Percentiles rank a stretch among this genome's conserved stretches.
Evolutionary conservation across 306 rosid species (phyloP).

Genomic region (Morella rubra): DNA sequence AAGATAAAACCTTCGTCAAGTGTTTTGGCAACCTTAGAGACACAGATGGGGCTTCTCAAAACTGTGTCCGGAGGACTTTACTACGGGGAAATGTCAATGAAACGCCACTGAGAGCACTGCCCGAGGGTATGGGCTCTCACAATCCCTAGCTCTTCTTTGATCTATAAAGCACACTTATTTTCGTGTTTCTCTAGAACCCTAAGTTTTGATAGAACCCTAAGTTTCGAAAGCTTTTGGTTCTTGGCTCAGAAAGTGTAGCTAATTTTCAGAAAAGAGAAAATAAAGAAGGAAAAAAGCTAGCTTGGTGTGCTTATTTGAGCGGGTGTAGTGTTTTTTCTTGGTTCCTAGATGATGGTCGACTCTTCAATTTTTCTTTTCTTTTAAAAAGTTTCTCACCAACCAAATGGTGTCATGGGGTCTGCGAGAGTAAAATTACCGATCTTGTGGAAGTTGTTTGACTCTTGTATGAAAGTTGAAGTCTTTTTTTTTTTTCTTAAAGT

Average conservation of each 20-base stretch:
- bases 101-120: background rate
- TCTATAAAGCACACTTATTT: background rate
- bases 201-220: background rate
- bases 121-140: constrained; percentile 9
- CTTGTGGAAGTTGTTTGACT: background rate
- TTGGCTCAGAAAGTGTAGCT: background rate
- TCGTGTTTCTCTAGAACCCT: background rate
- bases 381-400: background rate
- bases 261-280: background rate
- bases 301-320: background rate
- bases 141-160: constrained; percentile 5
- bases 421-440: background rate
- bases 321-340: background rate
- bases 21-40: background rate
- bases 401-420: background rate
- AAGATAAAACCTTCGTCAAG: background rate
- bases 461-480: background rate
- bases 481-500: background rate
- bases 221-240: background rate
- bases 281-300: too few species aligned
- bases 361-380: background rate
- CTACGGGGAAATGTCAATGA: background rate
- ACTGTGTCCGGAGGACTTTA: background rate
- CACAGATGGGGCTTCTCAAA: background rate
- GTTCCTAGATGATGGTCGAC: background rate